Evolutionary conservation across 2,329 filamentous ascomycete species (phyloP).

Genomic region (Penicillium sclerotiorum): DNA sequence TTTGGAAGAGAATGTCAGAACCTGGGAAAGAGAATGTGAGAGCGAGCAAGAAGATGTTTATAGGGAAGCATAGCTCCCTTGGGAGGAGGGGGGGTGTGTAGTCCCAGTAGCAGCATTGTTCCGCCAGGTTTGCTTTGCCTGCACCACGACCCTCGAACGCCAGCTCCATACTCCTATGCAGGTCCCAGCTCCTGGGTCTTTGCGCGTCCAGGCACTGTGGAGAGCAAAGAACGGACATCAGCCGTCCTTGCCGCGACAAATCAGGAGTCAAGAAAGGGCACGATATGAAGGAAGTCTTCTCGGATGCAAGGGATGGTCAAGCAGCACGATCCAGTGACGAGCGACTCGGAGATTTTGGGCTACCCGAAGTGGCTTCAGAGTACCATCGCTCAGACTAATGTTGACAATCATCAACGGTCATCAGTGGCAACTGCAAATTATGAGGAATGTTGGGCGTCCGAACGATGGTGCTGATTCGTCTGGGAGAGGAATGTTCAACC

Average conservation of each 20-base stretch:
- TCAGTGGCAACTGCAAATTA: slow-evolving; percentile 33
- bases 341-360: slow-evolving; percentile 39
- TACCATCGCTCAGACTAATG: slow-evolving; percentile 21
- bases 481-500: slow-evolving; percentile 34
- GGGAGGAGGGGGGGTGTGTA: slow-evolving; percentile 32
- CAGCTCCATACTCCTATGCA: slow-evolving; percentile 36
- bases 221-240: slow-evolving; percentile 30
- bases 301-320: slow-evolving; percentile 39
- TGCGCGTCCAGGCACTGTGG: slow-evolving; percentile 36
- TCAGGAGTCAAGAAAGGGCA: slow-evolving; percentile 39
- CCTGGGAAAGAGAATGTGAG: slow-evolving; percentile 48
- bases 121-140: slow-evolving; percentile 38
- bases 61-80: slow-evolving; percentile 37
- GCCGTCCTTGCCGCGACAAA: slow-evolving; percentile 41
- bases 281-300: slow-evolving; percentile 33
- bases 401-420: slow-evolving; percentile 27
- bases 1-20: slow-evolving; percentile 47
- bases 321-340: slow-evolving; percentile 40
- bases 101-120: slow-evolving; percentile 39
- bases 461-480: slow-evolving; percentile 26
- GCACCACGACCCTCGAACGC: slow-evolving; percentile 39
- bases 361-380: slow-evolving; percentile 26
- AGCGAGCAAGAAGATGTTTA: slow-evolving; percentile 47
- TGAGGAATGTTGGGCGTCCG: slow-evolving; percentile 37
- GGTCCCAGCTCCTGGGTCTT: slow-evolving; percentile 30